Conservation (phyloP, 106 monocot species). For the Dendrobium catenatum region DNA sequence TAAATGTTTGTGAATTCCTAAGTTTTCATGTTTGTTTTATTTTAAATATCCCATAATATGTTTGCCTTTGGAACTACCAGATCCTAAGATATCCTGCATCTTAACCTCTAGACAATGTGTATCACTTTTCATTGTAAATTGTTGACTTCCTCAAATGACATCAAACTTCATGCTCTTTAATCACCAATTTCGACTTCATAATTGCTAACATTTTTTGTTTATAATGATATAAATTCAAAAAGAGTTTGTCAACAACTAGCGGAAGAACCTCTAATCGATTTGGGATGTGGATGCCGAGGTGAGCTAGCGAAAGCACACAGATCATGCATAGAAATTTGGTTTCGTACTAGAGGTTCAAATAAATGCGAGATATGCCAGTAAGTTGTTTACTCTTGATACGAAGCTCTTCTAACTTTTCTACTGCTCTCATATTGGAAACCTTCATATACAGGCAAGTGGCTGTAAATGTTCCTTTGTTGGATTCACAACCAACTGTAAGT, state of each 20-base stretch:
- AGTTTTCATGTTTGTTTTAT: background rate
- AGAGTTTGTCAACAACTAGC: slow-evolving; percentile 85
- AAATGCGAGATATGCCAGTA: slow-evolving; percentile 99
- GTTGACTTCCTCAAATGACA: background rate
- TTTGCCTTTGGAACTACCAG: background rate
- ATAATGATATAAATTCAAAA: slow-evolving; percentile 9
- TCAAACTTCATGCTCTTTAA: background rate
- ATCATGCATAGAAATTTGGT: slow-evolving; percentile 85
- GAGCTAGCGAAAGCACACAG: slow-evolving; percentile 80
- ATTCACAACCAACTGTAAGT: slow-evolving; percentile 75
- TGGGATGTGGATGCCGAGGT: slow-evolving; percentile 90
- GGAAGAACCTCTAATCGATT: slow-evolving; percentile 72
- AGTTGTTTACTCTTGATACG: slow-evolving; percentile 17
- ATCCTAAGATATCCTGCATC: background rate
- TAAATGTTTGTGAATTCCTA: background rate
- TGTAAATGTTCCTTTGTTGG: slow-evolving; percentile 67
- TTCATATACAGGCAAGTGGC: slow-evolving; percentile 66
- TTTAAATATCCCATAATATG: background rate
- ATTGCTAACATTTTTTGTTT: background rate
- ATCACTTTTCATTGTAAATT: background rate
- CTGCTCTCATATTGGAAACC: background rate
- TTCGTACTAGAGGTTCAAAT: slow-evolving; percentile 84
- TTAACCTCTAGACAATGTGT: background rate
- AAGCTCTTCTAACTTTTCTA: background rate
- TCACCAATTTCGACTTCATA: background rate